Conservation (phyloP, 441 rosid species). For the Biscutella laevigata region DNA sequence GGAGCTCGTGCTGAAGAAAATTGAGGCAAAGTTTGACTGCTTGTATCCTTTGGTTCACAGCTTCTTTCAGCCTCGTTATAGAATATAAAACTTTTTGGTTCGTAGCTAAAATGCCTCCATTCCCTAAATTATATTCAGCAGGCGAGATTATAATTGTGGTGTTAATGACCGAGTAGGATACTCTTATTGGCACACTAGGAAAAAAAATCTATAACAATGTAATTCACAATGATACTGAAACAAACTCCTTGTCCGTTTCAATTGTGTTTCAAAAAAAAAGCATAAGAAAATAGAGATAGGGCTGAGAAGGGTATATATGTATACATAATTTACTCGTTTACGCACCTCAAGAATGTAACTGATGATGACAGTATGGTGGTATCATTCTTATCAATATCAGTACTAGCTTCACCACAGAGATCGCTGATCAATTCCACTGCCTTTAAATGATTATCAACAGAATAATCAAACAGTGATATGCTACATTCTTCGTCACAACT, state of each 20-base stretch:
- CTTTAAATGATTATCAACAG: conserved; percentile 51
- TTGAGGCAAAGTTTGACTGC: conserved; percentile 41
- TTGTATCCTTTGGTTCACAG: conserved; percentile 22
- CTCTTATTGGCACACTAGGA: neutral
- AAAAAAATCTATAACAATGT: neutral
- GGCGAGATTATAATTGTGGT: neutral
- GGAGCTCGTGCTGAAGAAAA: conserved; percentile 79
- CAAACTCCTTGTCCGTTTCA: neutral
- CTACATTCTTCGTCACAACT: conserved; percentile 22
- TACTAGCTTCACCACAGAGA: conserved; percentile 45
- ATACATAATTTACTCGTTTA: no score
- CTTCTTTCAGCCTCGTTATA: conserved; percentile 26
- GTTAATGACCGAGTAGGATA: neutral
- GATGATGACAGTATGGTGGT: conserved; percentile 44
- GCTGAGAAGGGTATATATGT: no score
- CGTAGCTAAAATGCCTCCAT: conserved; percentile 53
- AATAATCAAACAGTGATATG: conserved; percentile 56
- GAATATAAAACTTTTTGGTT: conserved; percentile 49
- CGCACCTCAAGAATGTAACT: conserved; percentile 54
- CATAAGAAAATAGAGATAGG: no score
- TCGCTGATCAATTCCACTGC: conserved; percentile 42
- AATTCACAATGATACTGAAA: neutral
- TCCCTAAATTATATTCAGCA: conserved; percentile 33
- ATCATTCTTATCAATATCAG: conserved; percentile 23
- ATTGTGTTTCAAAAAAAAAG: no score